phyloP scores from a whole-genome alignment of 768 basidiomycete species.

The Rhodosporidiobolus odoratus region DNA sequence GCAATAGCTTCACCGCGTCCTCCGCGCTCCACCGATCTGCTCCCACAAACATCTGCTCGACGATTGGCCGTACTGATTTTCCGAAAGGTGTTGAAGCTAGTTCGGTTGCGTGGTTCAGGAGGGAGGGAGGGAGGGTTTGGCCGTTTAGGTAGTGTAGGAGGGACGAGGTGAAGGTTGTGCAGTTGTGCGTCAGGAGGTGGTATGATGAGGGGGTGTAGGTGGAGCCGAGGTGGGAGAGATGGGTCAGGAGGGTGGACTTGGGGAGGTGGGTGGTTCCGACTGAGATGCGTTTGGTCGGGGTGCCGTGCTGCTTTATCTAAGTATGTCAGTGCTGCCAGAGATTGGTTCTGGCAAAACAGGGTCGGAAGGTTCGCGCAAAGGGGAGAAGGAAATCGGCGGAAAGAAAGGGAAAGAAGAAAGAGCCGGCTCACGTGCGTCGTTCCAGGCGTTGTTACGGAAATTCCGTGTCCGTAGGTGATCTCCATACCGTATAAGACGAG shows the following conservation, averaged over 20 bases:
- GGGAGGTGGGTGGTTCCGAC: slow-evolving; percentile 78
- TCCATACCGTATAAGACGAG: slow-evolving; percentile 81
- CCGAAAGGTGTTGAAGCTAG: slow-evolving; percentile 58
- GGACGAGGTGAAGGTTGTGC: slow-evolving; percentile 35
- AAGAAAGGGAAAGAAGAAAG: not conserved
- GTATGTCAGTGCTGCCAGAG: too few species aligned
- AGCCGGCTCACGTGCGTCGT: slow-evolving; percentile 64
- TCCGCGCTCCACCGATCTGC: slow-evolving; percentile 1
- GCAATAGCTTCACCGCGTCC: slow-evolving; percentile 1
- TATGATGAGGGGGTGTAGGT: slow-evolving; percentile 56
- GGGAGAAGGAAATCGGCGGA: too few species aligned
- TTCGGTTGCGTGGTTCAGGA: slow-evolving; percentile 42
- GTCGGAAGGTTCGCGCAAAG: too few species aligned
- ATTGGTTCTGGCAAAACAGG: too few species aligned
- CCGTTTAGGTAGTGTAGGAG: slow-evolving; percentile 38
- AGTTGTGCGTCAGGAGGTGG: slow-evolving; percentile 38
- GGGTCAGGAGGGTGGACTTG: slow-evolving; percentile 77
- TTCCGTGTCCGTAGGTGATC: slow-evolving; percentile 85
- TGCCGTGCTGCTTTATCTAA: slow-evolving; percentile 74
- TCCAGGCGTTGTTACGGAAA: slow-evolving; percentile 63
- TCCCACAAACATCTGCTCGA: slow-evolving; percentile 71
- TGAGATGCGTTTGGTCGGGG: slow-evolving; percentile 63
- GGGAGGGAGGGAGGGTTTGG: slow-evolving; percentile 28
- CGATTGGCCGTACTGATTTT: slow-evolving; percentile 77
- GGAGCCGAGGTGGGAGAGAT: slow-evolving; percentile 64